These are phyloP conservation scores for Zoysia japonica DNA, from an alignment of 176 grass and related monocot genomes.

Conservation along the genomic window DNA sequence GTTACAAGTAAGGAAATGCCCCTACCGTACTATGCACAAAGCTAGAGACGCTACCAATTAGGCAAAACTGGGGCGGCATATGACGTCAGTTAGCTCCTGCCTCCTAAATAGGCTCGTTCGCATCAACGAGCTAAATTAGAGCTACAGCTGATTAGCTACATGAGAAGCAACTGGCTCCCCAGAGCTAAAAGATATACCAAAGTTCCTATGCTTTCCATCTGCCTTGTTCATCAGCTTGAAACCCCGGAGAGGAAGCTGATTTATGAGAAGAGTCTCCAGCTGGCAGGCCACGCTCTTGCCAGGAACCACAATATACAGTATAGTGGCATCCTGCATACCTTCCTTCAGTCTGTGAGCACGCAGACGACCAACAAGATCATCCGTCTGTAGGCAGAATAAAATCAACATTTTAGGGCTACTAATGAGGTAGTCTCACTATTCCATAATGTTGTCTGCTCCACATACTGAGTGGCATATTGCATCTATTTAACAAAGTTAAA, in stretches of 20 bases:
- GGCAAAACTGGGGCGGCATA: conserved; percentile 66
- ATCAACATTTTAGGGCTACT: background rate
- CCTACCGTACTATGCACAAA: conserved; percentile 47
- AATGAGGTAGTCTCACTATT: background rate
- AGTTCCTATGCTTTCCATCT: conserved; percentile 92
- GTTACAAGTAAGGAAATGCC: background rate
- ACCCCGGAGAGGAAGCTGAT: conserved; percentile 71
- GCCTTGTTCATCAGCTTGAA: conserved; percentile 80
- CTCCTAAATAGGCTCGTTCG: conserved; percentile 12
- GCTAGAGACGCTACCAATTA: conserved; percentile 25
- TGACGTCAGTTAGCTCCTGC: conserved; percentile 43
- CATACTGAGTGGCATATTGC: background rate
- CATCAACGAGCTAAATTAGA: conserved; percentile 10
- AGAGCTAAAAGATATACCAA: conserved; percentile 51
- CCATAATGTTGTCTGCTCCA: background rate
- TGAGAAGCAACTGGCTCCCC: conserved; percentile 46
- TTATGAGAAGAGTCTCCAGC: conserved; percentile 94
- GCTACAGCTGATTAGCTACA: conserved; percentile 15
- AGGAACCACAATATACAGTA: conserved; percentile 69
- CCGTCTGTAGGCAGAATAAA: conserved; percentile 65
- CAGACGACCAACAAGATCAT: conserved; percentile 82
- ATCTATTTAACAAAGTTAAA: background rate
- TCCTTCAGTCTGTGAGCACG: conserved; percentile 71
- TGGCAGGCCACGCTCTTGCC: conserved; percentile 91
- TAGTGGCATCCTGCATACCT: conserved; percentile 71